phyloP scores from a whole-genome alignment of 768 basidiomycete genomes.

The Suillus placidus region DNA sequence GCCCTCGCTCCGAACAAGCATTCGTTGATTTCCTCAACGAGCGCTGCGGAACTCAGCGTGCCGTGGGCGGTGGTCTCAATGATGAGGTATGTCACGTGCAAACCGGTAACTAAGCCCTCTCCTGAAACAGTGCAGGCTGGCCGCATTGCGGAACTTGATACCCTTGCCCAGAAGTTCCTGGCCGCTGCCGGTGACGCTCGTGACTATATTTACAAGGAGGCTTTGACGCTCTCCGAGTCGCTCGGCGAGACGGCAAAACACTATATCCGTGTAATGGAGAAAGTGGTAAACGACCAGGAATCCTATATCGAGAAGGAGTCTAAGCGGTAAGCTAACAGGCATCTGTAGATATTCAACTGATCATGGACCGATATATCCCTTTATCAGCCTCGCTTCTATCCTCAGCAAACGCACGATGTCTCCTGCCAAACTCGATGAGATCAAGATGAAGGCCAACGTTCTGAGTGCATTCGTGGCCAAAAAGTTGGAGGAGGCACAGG shows the following conservation, averaged over 20 bases:
- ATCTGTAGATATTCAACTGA: slow-evolving; percentile 5
- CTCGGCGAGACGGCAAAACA: slow-evolving; percentile 63
- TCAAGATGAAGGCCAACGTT: slow-evolving; percentile 91
- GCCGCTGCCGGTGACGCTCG: slow-evolving; percentile 57
- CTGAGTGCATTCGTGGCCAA: slow-evolving; percentile 58
- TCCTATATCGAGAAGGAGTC: slow-evolving; percentile 85
- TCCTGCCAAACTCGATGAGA: slow-evolving; percentile 84
- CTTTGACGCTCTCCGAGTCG: slow-evolving; percentile 49
- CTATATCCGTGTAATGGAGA: slow-evolving; percentile 91
- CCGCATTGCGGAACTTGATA: slow-evolving; percentile 75
- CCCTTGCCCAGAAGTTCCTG: slow-evolving; percentile 76
- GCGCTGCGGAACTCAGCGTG: slow-evolving; percentile 84
- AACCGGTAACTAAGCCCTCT: background rate
- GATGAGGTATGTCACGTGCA: slow-evolving; percentile 51
- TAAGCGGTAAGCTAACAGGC: slow-evolving; percentile 59
- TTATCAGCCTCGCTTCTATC: slow-evolving; percentile 68
- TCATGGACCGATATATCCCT: slow-evolving; percentile 14
- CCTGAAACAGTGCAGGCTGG: slow-evolving; percentile 63
- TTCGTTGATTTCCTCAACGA: slow-evolving; percentile 82
- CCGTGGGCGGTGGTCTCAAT: slow-evolving; percentile 79
- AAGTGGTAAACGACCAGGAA: slow-evolving; percentile 69
- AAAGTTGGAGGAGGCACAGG: slow-evolving; percentile 31
- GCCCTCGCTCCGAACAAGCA: slow-evolving; percentile 70
- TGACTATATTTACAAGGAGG: slow-evolving; percentile 66
- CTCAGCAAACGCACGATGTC: slow-evolving; percentile 78